phyloP scores from a whole-genome alignment of 331 rosid genomes.

The Pyracantha coccinea region DNA sequence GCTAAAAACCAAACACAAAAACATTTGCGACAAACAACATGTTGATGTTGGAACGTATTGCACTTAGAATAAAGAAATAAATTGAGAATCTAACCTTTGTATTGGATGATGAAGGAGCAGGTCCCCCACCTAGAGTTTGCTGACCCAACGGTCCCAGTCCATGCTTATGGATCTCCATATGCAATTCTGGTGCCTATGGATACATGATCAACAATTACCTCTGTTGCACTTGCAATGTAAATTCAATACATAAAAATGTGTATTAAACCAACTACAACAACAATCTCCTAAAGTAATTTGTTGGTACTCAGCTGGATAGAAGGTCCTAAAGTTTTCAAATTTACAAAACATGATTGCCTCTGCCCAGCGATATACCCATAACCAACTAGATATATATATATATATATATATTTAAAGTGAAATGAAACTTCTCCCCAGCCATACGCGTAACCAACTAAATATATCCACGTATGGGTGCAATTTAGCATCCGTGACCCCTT shows the following conservation, averaged over 20 bases:
- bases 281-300: neutral
- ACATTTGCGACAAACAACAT: neutral
- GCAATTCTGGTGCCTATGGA: conserved; percentile 64
- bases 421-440: neutral
- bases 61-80: neutral
- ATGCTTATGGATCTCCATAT: conserved; percentile 60
- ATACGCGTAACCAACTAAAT: neutral
- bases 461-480: neutral
- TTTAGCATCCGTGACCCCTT: neutral
- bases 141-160: conserved; percentile 33
- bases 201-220: conserved; percentile 11
- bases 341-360: neutral
- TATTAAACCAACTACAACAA: neutral
- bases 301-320: neutral
- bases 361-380: no score
- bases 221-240: neutral
- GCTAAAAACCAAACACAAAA: neutral
- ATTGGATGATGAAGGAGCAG: conserved; percentile 45
- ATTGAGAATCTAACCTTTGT: conserved; percentile 38
- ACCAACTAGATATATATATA: no score
- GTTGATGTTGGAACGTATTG: neutral
- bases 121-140: conserved; percentile 33
- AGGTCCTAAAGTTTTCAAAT: neutral
- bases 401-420: neutral
- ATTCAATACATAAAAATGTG: neutral